Base-by-base conservation (phyloP, 768 basidiomycete species). In the Mycena indigotica region DNA sequence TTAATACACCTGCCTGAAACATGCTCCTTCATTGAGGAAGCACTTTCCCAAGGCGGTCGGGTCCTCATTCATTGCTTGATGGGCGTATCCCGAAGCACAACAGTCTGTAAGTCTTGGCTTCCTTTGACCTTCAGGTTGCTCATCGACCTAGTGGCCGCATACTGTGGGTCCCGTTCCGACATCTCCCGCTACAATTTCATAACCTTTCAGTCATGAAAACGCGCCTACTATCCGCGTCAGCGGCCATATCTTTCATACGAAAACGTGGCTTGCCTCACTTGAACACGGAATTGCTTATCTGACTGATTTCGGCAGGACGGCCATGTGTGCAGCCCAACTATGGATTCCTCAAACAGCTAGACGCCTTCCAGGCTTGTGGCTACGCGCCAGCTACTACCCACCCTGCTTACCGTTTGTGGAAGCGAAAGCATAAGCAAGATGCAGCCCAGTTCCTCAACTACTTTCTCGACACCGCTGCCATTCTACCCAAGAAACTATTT, bases 11-110 rank as follows among this genome's bases (percentile, higher is more conserved):
- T 91, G 2, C 83, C 86, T 3, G 57, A 67, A 17, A 77, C 84
- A 10, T 86, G 85, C 65, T 69, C 65, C 15, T 91, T 89, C 68
- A 89, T 91, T 28, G 77, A 86, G 61, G 59, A 74, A 21, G 86
- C 88, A 3, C 61, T 91, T 38, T 67, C 72, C 8, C 35, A 66
- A 1, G 79, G 80, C 24, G 87, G 87, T 0, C 77, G 73, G 45
- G 82, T 89, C 4, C 78, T 91, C 10, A 84, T 90, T 15, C 89
- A 91, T 60, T 90, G 89, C 66, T 74, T 84, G 10, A 86, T 88
- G 82, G 89, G 89, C 4, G 71, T 90, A 6, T 91, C 86, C 0
- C 77, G 89, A 59, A 89, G 87, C 61, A 75, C 83, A 35, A 84
- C 88, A 8, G 80, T 83, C 24, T 24, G 74, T 85, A 24, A 80